Percentiles rank a stretch among this genome's conserved stretches.
These are phyloP conservation scores for Salvia splendens DNA, from an alignment of 257 asterid species.

Conservation along the genomic window DNA sequence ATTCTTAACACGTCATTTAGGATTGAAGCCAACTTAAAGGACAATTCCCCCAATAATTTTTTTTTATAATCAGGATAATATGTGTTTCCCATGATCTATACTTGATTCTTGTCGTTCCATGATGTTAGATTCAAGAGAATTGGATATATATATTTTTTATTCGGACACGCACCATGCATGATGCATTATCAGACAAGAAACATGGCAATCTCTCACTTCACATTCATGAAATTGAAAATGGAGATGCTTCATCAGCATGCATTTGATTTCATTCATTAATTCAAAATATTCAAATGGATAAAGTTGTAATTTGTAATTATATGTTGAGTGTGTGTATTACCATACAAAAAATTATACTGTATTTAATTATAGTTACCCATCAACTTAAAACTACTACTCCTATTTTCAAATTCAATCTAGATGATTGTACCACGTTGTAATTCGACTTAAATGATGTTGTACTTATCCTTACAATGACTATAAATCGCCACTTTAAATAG, in stretches of 20 bases:
- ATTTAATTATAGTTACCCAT: neutral
- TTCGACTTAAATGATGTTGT: neutral
- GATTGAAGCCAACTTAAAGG: conserved; percentile 18
- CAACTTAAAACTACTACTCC: neutral
- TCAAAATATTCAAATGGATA: no score
- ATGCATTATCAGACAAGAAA: no score
- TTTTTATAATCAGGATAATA: neutral
- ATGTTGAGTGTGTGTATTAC: no score
- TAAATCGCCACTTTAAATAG: conserved; percentile 25
- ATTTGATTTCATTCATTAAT: no score
- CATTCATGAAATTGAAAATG: no score
- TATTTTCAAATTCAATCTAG: no score
- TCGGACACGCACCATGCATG: no score
- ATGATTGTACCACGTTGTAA: neutral
- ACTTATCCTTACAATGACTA: conserved; percentile 31
- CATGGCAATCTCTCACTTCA: no score
- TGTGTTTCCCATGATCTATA: neutral
- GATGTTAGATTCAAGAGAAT: neutral
- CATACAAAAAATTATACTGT: neutral
- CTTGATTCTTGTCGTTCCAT: neutral
- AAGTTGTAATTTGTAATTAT: no score
- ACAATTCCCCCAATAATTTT: neutral
- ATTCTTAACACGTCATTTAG: conserved; percentile 21
- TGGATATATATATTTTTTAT: no score
- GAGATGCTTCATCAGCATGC: no score